Evolutionary conservation across 2,329 filamentous ascomycete species (phyloP), one percentile per base, ranked within the genome.

Genomic region (Lachnellula subtilissima): DNA sequence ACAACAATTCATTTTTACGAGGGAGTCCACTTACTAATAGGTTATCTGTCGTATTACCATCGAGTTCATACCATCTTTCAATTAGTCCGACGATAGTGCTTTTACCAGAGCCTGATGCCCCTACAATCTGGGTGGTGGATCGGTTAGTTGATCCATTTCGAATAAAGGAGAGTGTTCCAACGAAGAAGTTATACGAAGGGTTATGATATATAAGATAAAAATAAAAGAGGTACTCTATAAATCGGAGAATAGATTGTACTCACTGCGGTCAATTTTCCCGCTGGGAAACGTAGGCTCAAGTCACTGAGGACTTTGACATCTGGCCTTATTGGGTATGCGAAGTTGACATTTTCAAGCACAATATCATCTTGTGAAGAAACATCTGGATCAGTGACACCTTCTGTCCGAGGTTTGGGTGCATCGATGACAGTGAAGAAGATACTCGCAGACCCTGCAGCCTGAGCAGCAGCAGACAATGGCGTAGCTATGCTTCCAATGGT

Each of bases 401-500:
- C 73, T 0, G 59, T 64, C 1, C 64, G 59, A 2, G 75, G 73
- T 53, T 69, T 70, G 1, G 64, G 64, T 0, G 61, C 65, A 56
- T 72, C 70, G 23, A 72, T 64, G n/a, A 72, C 59, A 8, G 64
- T 61, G 49, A 70, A 70, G 37, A 72, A 63, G 15, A 70, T 69
- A n/a, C 63, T 64, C 1, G 72, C 71, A 6, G 73, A 69, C 9
- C 69, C 68, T 1, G 71, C 67, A 2, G 73, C 70, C 46, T 66
- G 66, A 4, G 65, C 59, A 22, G 71, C 74, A 7, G 81, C 80
- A 15, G 85, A 74, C 1, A 84, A 62, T 0, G 83, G 83, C 3
- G n/a, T 50, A 11, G 82, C 78, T 17, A 82, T 75, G 12, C 76
- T 75, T 66, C 83, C 78, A 2, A 84, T 66, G n/a, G 52, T 56